Evolutionary conservation across 305 asterid genomes (phyloP), one percentile per base, ranked within the genome.

Genomic region (Caryopteris hybrid): DNA sequence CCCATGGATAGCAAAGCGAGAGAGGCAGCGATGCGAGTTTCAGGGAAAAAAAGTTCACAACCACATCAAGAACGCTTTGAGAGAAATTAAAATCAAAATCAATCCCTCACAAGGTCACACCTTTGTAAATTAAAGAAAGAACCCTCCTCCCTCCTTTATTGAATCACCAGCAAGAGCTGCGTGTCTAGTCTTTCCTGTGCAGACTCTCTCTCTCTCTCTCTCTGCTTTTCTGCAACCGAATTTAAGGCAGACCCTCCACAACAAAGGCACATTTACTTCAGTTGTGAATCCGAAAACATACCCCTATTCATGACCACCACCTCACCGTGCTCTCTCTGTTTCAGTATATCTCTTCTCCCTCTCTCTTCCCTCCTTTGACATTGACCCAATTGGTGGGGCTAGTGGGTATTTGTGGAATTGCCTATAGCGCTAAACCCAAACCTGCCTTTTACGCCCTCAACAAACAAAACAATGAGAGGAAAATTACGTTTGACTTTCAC

Each of bases 191-290:
- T 68, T 22, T 46, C 74, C 41, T 54, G 45, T 11, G 27, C 39
- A 0, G 17, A 68, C 56, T 39, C 38, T 21, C 36, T 43, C 62
- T 39, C 65, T 74, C 69, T 66, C 63, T 68, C 78, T 50, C 62
- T 60, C 60, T 66, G 66, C 72, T 58, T 78, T 64, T 75, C 77
- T 77, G 76, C 62, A 70, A 81, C 29, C 68, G 45, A 84, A 87
- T 78, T 84, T 67, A 81, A 80, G 62, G 78, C 86, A 78, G 73
- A 76, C 78, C 88, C 82, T 74, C 81, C 71, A 59, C 78, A 78
- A 76, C 84, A 81, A 84, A 75, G 81, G 86, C 81, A 74, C 87
- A 84, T 83, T 90, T 76, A 81, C 88, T 84, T 46, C 83, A 75
- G 74, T 75, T 70, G 79, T 76, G 87, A 77, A 80, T 71, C 87